A percentile compares a stretch with the other conserved stretches of the same genome.
Conservation (phyloP, 208 protist genomes). For the Leishmania aethiopica region DNA sequence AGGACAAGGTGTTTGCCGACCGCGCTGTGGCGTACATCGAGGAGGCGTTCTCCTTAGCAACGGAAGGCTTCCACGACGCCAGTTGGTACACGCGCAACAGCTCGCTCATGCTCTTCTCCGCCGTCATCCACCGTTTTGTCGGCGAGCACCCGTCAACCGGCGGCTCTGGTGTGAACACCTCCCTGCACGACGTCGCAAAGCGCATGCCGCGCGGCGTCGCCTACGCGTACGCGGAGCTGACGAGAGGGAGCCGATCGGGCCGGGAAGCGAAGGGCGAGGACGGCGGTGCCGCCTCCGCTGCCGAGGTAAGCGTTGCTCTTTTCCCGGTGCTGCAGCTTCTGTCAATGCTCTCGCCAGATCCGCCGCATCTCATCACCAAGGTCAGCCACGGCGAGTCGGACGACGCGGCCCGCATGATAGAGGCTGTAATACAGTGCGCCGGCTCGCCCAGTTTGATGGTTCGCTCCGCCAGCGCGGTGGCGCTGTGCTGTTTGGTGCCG, state of each 20-base stretch:
- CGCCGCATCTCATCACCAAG: conserved; percentile 37
- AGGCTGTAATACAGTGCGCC: conserved; percentile 59
- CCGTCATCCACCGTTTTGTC: conserved; percentile 90
- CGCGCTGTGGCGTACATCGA: conserved; percentile 67
- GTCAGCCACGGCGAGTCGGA: conserved; percentile 28
- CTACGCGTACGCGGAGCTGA: conserved; percentile 63
- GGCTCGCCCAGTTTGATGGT: conserved; percentile 76
- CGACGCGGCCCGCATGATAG: conserved; percentile 46
- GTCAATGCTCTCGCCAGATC: conserved; percentile 88
- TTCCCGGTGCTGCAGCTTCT: conserved; percentile 92
- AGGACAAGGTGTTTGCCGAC: conserved; percentile 80
- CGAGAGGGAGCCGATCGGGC: conserved; percentile 18
- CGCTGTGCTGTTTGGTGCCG: conserved; percentile 80
- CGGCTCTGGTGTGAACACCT: conserved; percentile 81
- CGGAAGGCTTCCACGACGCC: conserved; percentile 74
- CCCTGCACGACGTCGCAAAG: conserved; percentile 72
- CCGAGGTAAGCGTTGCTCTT: conserved; percentile 49
- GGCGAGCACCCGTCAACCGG: conserved; percentile 86
- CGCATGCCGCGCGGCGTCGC: conserved; percentile 66
- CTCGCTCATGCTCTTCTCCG: conserved; percentile 91
- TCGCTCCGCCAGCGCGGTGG: conserved; percentile 72
- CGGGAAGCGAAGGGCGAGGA: conserved; percentile 5
- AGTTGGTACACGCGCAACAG: conserved; percentile 93
- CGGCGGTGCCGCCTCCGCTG: background rate
- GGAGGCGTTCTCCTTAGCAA: conserved; percentile 81